phyloP scores from a whole-genome alignment of 768 basidiomycete genomes.

The Clitopilus passeckerianus region DNA sequence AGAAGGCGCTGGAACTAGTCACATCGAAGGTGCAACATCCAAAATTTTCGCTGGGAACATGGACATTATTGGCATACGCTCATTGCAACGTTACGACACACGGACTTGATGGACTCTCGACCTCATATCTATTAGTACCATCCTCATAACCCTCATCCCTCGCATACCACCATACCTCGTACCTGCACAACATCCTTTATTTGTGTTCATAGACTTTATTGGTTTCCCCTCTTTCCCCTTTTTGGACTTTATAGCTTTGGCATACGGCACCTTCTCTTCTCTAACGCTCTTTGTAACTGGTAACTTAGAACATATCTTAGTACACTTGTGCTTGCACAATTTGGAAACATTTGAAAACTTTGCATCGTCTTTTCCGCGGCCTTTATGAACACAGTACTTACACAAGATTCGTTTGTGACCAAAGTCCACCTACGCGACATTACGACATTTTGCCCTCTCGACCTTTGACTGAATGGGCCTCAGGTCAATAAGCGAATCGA shows the following conservation, averaged over 20 bases:
- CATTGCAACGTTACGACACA: neutral
- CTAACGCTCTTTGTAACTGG: neutral
- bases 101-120: neutral
- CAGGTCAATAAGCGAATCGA: neutral
- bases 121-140: neutral
- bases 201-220: neutral
- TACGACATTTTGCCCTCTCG: neutral
- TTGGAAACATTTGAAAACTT: neutral
- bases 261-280: neutral
- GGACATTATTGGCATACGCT: neutral
- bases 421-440: neutral
- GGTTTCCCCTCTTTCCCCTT: neutral
- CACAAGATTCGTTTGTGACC: neutral
- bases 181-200: neutral
- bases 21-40: no score
- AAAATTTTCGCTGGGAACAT: no score
- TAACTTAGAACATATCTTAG: neutral
- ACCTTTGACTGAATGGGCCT: neutral
- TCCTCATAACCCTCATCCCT: neutral
- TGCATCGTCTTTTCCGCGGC: neutral
- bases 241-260: neutral
- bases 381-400: no score
- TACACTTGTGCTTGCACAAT: neutral
- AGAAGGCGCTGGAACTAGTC: constrained; percentile 15
- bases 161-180: neutral